phyloP scores from a whole-genome alignment of 495 filamentous ascomycete genomes.

The Talaromyces liani region DNA sequence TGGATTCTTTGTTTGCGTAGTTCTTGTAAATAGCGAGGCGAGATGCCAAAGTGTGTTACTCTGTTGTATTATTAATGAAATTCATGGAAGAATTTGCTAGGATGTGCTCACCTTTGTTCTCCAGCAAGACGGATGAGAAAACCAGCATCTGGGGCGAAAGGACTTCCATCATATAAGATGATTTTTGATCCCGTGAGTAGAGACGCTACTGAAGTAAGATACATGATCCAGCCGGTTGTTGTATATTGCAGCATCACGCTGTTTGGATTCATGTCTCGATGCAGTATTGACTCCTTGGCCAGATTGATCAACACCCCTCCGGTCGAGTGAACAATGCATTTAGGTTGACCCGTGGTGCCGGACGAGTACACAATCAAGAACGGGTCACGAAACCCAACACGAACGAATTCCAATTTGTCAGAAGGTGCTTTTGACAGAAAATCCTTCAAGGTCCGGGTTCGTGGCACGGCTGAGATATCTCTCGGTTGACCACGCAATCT shows the following conservation, averaged over 20 bases:
- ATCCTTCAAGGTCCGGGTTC: conserved; percentile 39
- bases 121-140: conserved; percentile 52
- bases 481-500: conserved; percentile 49
- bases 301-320: conserved; percentile 53
- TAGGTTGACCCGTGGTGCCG: conserved; percentile 67
- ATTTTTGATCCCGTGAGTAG: conserved; percentile 49
- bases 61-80: conserved; percentile 11
- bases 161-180: conserved; percentile 70
- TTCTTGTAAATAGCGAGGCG: conserved; percentile 67
- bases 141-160: conserved; percentile 57
- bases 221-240: conserved; percentile 83
- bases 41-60: conserved; percentile 56
- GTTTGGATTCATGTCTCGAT: conserved; percentile 42
- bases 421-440: conserved; percentile 43
- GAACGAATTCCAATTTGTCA: conserved; percentile 44
- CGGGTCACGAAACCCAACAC: conserved; percentile 58
- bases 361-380: conserved; percentile 66
- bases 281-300: conserved; percentile 55
- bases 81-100: not conserved
- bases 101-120: conserved; percentile 48
- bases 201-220: conserved; percentile 46
- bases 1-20: conserved; percentile 49
- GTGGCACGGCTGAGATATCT: conserved; percentile 50
- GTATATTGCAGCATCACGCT: conserved; percentile 50
- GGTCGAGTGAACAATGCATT: conserved; percentile 66